Conservation (phyloP, 345 rosid species). For the Eutrema japonicum region DNA sequence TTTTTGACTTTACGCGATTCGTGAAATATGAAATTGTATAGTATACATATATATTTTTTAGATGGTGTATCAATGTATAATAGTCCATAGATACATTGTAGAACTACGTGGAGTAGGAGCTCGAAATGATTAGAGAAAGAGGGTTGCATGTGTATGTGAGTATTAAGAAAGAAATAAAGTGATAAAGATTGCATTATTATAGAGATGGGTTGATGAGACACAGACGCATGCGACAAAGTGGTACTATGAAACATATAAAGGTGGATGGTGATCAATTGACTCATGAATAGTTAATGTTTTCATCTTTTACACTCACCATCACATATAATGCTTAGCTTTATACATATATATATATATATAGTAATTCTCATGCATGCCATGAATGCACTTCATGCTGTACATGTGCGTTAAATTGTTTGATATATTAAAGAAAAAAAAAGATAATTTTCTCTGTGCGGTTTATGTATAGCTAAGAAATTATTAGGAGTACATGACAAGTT, state of each 20-base stretch:
- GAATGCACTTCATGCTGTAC: slow-evolving; percentile 21
- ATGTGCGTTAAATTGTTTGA: slow-evolving; percentile 4
- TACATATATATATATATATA: neutral
- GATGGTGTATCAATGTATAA: neutral
- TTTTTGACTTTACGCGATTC: neutral
- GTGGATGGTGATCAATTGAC: slow-evolving; percentile 43
- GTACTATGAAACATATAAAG: slow-evolving; percentile 44
- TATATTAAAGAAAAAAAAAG: neutral
- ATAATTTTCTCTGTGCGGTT: neutral
- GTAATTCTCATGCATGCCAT: slow-evolving; percentile 14
- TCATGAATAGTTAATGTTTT: slow-evolving; percentile 41
- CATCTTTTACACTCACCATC: slow-evolving; percentile 42
- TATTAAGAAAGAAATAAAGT: slow-evolving; percentile 39
- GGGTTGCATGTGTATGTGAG: slow-evolving; percentile 41
- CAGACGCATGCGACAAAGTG: slow-evolving; percentile 44
- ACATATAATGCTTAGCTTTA: slow-evolving; percentile 29
- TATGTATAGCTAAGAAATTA: no score
- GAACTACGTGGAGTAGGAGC: slow-evolving; percentile 19
- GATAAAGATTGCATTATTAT: slow-evolving; percentile 38
- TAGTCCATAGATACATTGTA: slow-evolving; percentile 1
- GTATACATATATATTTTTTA: neutral
- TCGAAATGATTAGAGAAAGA: slow-evolving; percentile 32
- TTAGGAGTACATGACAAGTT: slow-evolving; percentile 3
- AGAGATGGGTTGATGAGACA: slow-evolving; percentile 45
- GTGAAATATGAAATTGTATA: neutral